Evolutionary conservation across 2,329 filamentous ascomycete species (phyloP), one percentile per base, ranked within the genome.

Genomic region (Thielaviopsis ethacetica): DNA sequence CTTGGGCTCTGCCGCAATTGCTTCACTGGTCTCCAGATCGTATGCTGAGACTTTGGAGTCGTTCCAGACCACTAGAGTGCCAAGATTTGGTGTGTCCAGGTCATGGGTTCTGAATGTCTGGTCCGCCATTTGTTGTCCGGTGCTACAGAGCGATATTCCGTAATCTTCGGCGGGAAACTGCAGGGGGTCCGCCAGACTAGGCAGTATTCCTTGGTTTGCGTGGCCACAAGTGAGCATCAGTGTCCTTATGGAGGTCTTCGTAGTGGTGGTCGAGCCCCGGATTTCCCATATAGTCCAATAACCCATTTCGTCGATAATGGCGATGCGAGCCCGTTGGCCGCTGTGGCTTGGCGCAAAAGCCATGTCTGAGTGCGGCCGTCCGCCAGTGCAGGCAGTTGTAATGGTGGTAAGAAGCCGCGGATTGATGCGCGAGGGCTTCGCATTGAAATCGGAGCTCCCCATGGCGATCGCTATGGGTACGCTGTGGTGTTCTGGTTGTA

Each of bases 201-300:
- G 62, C 41, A 73, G 56, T 21, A 73, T 34, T 2, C 75, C 75
- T 50, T 70, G 67, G 15, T 65, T 66, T 6, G 78, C 72, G 56
- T 76, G 73, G 1, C 79, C 79, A 57, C 71, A 71, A 56, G 69
- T 68, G 19, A 59, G 65, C 38, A 71, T 65, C 7, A 66, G 67
- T 19, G 70, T 66, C 12, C 65, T 71, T 34, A 70, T 63, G 9
- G 65, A 68, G 30, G 66, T 71, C 21, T 70, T 68, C 22, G 68
- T 66, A 12, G 68, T 65, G 19, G 69, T 63, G 60, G 67, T 65
- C 62, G 66, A 72, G 58, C 71, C 72, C 13, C 65, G 63, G 24
- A 85, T 70, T 62, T 85, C 76, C 82, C 84, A 88, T 3, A 88
- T 68, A 51, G 73, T 82, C 86, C 86, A 91, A 60, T 72, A 73